Evolutionary conservation across 768 basidiomycete species (phyloP), one percentile per base, ranked within the genome.

Genomic region (Rhodotorula sphaerocarpa): DNA sequence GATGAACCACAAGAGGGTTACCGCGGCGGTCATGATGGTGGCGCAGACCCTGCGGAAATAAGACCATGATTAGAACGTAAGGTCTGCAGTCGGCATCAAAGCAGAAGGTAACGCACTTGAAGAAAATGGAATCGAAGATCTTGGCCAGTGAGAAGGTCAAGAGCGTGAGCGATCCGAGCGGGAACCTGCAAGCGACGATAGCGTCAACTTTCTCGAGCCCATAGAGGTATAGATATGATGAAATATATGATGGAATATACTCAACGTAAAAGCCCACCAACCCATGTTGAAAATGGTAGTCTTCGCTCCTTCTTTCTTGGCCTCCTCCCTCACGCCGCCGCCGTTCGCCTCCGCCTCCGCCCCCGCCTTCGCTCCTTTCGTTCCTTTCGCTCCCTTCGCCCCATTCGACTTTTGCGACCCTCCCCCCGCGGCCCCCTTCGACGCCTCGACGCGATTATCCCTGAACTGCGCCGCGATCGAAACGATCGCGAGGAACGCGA

Each of bases 121-220:
- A 70, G 60, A 71, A 71, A 30, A 66, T 51, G 3, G 70, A 65
- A 50, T 71, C 66, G 54, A 72, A 71, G 12, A 67, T 50, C 5
- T 55, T 41, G 5, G 61, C 71, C 34, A 72, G 66, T 2, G 68
- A 66, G 60, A 67, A 71, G 23, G 70, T 71, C 33, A 72, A 56
- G 42, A 72, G 62, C 36, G 59, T 68, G 21, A 72, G 63, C 0
- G 71, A 72, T 25, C 71, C 71, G 50, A 70, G 53, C 12, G 70
- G 70, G 55, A 70, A 48, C 56, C 31, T 23, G 14, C 5, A 10
- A 50, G 15, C 5, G 33, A 23, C 21, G 27, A 33, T 2, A n/a
- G n/a, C n/a, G n/a, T n/a, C n/a, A n/a, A n/a, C n/a, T n/a, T n/a
- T n/a, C n/a, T n/a, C n/a, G n/a, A n/a, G n/a, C n/a, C n/a, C n/a